Conservation (phyloP, 2,329 filamentous ascomycete genomes). For the Ceratocystis albifundus region DNA sequence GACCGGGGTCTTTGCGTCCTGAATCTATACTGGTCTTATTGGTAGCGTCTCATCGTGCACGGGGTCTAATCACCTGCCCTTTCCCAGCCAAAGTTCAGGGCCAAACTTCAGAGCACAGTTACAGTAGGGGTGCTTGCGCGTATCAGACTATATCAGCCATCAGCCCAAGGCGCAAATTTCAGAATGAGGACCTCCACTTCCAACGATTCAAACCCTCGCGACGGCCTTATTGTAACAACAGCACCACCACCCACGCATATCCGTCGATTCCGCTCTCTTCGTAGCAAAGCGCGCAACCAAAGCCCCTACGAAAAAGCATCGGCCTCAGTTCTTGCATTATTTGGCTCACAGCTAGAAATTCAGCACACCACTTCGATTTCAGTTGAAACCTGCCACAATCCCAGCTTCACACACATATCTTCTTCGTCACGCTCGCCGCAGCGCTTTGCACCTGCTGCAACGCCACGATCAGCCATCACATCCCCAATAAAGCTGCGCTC, state of each 20-base stretch:
- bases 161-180: background rate
- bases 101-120: background rate
- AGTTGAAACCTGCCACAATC: slow-evolving; percentile 1
- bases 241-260: slow-evolving; percentile 12
- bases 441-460: background rate
- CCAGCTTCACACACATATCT: background rate
- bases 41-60: slow-evolving; percentile 1
- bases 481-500: background rate
- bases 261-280: slow-evolving; percentile 15
- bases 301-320: slow-evolving; percentile 13
- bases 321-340: background rate
- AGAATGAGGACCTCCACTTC: slow-evolving; percentile 1
- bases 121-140: background rate
- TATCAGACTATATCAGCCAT: background rate
- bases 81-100: background rate
- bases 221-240: background rate
- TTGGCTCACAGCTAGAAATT: slow-evolving; percentile 18
- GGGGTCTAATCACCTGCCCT: background rate
- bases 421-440: background rate
- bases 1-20: slow-evolving; percentile 6
- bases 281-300: slow-evolving; percentile 5
- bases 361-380: slow-evolving; percentile 19
- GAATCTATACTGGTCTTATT: background rate
- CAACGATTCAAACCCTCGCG: background rate
- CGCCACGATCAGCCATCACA: background rate